Evolutionary conservation across 2,329 filamentous ascomycete species (phyloP).

Genomic region (Monosporascus sp.): DNA sequence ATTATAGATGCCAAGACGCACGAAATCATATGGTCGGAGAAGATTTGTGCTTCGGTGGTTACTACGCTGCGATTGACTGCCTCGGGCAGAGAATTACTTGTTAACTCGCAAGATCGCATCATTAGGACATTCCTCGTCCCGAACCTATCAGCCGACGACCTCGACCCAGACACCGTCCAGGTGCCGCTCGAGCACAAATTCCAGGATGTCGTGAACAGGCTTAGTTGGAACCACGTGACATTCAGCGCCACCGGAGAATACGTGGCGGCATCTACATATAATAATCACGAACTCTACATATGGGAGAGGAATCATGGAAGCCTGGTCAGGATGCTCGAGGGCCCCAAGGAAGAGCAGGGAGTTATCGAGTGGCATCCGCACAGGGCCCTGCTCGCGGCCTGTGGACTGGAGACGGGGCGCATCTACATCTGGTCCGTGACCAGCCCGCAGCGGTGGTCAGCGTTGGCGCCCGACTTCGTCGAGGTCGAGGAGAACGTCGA

Average conservation of each 20-base stretch:
- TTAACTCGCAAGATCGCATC: slow-evolving; percentile 91
- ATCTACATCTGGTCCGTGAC: slow-evolving; percentile 97
- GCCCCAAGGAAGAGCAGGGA: slow-evolving; percentile 91
- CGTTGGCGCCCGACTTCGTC: slow-evolving; percentile 90
- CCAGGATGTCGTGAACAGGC: slow-evolving; percentile 89
- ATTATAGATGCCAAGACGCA: slow-evolving; percentile 80
- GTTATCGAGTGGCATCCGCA: slow-evolving; percentile 97
- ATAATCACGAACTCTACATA: slow-evolving; percentile 97
- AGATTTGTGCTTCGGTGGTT: slow-evolving; percentile 81
- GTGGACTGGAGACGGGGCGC: slow-evolving; percentile 84
- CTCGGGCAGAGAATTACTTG: slow-evolving; percentile 80
- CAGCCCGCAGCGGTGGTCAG: slow-evolving; percentile 94
- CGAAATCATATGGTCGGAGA: slow-evolving; percentile 82
- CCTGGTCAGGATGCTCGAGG: slow-evolving; percentile 93
- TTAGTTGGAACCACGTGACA: slow-evolving; percentile 95
- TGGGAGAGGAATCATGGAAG: slow-evolving; percentile 95
- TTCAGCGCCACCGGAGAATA: slow-evolving; percentile 95
- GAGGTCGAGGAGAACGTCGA: slow-evolving; percentile 98
- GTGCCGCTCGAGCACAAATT: slow-evolving; percentile 96
- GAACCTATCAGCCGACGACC: slow-evolving; percentile 60
- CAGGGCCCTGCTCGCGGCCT: slow-evolving; percentile 80
- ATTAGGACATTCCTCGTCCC: slow-evolving; percentile 90
- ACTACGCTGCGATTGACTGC: slow-evolving; percentile 79
- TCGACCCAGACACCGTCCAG: slow-evolving; percentile 81
- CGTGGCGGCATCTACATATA: slow-evolving; percentile 91